Conservation (phyloP, 2,329 filamentous ascomycete genomes). For the Paramyrothecium sp. region DNA sequence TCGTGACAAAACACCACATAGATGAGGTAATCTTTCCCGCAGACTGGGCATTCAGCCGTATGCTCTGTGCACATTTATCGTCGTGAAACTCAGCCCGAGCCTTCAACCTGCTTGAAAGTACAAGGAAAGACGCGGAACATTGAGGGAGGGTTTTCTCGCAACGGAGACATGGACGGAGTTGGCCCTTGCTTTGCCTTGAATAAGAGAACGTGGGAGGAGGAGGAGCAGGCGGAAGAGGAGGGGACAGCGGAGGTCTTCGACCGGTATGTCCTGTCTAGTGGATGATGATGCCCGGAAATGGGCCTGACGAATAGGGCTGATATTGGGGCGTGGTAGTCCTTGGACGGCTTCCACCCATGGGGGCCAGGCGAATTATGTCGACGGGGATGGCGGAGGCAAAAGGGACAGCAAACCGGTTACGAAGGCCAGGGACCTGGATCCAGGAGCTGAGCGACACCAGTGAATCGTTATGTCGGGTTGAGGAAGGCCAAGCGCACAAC, state of each 20-base stretch:
- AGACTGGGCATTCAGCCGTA: conserved; percentile 56
- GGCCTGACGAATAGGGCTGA: conserved; percentile 21
- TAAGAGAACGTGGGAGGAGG: too few relatives aligned
- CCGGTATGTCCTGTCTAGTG: not conserved
- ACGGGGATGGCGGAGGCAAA: not conserved
- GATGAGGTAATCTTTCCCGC: conserved; percentile 57
- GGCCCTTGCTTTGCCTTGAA: not conserved
- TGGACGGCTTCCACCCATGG: not conserved
- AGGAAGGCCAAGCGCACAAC: too few relatives aligned
- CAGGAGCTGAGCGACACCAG: not conserved
- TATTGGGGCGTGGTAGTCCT: conserved; percentile 15
- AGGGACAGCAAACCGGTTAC: not conserved
- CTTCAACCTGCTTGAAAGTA: conserved; percentile 14
- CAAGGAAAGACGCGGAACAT: conserved; percentile 11
- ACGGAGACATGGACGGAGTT: conserved; percentile 18
- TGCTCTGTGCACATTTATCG: conserved; percentile 61
- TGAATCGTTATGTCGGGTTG: too few relatives aligned
- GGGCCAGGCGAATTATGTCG: not conserved
- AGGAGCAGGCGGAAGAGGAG: conserved; percentile 5
- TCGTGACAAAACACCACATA: conserved; percentile 56
- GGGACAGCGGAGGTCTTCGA: conserved; percentile 2
- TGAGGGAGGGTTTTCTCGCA: conserved; percentile 9
- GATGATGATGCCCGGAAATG: not conserved
- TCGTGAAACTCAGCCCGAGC: conserved; percentile 16
- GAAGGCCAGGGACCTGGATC: not conserved